A percentile compares a stretch with the other conserved stretches of the same genome.
phyloP scores from a whole-genome alignment of 176 grass and related monocot species.

The Ensete glaucum region DNA sequence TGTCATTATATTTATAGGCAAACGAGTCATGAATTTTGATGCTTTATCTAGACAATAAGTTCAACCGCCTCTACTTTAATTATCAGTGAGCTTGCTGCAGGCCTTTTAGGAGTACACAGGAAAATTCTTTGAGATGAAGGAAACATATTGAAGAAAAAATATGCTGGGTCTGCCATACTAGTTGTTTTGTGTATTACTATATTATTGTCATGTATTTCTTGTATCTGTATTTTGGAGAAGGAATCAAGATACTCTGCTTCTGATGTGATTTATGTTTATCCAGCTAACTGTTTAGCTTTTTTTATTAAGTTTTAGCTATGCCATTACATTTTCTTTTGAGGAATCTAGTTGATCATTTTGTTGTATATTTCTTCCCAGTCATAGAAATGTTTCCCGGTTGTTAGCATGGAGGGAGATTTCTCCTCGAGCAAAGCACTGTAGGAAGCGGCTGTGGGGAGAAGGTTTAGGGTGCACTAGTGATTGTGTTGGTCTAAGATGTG shows the following conservation, averaged over 20 bases:
- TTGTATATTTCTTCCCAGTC: background rate
- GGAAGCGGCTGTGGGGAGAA: conserved; percentile 57
- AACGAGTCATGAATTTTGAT: too few relatives aligned
- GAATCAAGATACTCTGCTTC: background rate
- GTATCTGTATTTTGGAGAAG: background rate
- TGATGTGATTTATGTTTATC: background rate
- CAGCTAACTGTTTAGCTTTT: background rate
- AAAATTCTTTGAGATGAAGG: background rate
- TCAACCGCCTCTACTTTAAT: too few relatives aligned
- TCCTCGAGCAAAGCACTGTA: conserved; percentile 64
- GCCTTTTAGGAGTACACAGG: background rate
- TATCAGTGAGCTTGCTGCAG: background rate
- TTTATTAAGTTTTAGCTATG: background rate
- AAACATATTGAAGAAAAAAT: too few relatives aligned
- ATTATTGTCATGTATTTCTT: background rate
- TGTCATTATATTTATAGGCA: too few relatives aligned
- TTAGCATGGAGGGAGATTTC: conserved; percentile 76
- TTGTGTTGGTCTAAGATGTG: conserved; percentile 36
- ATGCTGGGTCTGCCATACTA: background rate
- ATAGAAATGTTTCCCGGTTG: conserved; percentile 76
- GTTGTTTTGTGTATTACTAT: background rate
- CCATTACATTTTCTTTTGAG: background rate
- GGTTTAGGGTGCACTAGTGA: conserved; percentile 24
- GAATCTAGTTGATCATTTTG: background rate
- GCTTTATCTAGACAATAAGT: too few relatives aligned